Conservation (phyloP, 1,284 basidiomycete species). For the Cutaneotrichosporon cutaneum region DNA sequence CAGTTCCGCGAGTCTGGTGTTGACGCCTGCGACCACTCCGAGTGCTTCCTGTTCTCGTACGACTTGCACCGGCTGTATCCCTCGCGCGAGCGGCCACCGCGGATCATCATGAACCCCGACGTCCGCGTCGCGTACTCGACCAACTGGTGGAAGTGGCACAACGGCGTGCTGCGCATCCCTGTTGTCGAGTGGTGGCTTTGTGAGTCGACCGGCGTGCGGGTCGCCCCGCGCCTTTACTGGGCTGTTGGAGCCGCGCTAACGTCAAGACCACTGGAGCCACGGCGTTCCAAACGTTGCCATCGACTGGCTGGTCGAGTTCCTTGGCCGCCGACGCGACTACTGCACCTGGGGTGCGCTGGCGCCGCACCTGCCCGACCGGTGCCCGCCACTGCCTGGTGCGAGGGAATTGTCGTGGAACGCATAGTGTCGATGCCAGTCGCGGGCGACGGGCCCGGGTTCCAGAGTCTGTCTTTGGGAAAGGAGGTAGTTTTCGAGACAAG, state of each 20-base stretch:
- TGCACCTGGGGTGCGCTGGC: constrained; percentile 39
- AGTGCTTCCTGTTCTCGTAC: constrained; percentile 61
- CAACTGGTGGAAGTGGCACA: constrained; percentile 57
- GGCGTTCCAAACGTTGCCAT: constrained; percentile 26
- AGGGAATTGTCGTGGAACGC: neutral
- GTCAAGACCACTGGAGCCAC: constrained; percentile 32
- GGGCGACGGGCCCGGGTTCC: neutral
- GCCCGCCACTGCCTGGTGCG: constrained; percentile 30
- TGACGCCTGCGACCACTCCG: constrained; percentile 58
- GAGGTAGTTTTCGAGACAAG: neutral
- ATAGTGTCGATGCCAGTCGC: neutral
- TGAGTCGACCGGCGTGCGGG: constrained; percentile 19
- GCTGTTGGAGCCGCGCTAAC: constrained; percentile 5
- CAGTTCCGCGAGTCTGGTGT: constrained; percentile 56
- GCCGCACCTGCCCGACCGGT: constrained; percentile 26
- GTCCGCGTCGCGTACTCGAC: constrained; percentile 54
- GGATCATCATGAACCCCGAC: constrained; percentile 57
- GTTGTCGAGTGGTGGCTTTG: constrained; percentile 57
- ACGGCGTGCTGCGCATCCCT: constrained; percentile 56
- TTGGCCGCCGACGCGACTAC: constrained; percentile 28
- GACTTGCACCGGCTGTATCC: constrained; percentile 59
- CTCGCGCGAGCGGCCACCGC: constrained; percentile 44
- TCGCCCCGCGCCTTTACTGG: too few species aligned
- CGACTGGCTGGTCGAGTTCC: constrained; percentile 35
- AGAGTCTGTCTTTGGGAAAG: neutral